Evolutionary conservation across 495 filamentous ascomycete species (phyloP).

Genomic region (Aspergillus diversus): DNA sequence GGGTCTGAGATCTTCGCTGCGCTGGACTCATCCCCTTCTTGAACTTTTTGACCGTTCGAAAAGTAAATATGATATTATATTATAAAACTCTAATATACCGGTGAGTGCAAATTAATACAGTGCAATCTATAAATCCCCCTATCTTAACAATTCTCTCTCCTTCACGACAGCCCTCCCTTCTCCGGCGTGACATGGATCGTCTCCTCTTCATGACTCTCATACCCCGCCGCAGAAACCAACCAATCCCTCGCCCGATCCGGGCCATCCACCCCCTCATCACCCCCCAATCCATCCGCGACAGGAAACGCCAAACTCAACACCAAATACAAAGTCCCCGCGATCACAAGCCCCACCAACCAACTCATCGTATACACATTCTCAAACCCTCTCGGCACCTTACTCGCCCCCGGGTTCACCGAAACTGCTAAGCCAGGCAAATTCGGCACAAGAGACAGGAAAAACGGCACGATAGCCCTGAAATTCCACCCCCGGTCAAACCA

Average conservation of each 20-base stretch:
- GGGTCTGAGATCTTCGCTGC: constrained; percentile 7
- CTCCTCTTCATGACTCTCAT: background rate
- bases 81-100: too few relatives aligned
- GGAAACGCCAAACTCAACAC: background rate
- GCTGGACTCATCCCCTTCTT: constrained; percentile 9
- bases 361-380: constrained; percentile 11
- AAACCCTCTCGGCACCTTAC: background rate
- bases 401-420: background rate
- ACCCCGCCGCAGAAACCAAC: background rate
- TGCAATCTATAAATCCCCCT: too few relatives aligned
- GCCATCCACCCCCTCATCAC: background rate
- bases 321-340: background rate
- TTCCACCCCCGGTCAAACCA: constrained; percentile 2
- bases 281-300: background rate
- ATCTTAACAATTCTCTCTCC: too few relatives aligned
- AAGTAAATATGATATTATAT: too few relatives aligned
- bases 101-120: too few relatives aligned
- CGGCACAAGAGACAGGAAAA: constrained; percentile 4
- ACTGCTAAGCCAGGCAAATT: background rate
- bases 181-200: background rate
- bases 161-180: background rate
- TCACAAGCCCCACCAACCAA: constrained; percentile 2
- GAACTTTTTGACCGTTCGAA: background rate
- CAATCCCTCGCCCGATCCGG: background rate
- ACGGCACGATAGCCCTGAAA: background rate